Percentiles rank a stretch among this genome's conserved stretches.
phyloP scores from a whole-genome alignment of 345 rosid species.

The Pistacia integerrima region DNA sequence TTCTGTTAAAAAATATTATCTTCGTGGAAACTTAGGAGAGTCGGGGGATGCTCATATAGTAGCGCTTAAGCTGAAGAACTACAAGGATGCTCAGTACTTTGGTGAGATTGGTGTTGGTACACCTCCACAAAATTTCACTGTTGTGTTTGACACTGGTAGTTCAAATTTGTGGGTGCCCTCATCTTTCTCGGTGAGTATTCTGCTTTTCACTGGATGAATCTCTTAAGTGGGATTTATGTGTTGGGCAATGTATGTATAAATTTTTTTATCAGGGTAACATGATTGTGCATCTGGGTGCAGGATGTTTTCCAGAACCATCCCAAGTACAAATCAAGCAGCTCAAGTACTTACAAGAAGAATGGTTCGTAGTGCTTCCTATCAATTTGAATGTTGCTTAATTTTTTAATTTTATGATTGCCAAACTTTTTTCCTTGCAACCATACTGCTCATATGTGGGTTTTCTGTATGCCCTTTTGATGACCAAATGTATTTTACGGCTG shows the following conservation, averaged over 20 bases:
- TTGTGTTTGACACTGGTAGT: constrained; percentile 95
- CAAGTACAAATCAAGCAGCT: constrained; percentile 67
- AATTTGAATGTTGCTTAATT: neutral
- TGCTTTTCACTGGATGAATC: neutral
- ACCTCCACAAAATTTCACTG: constrained; percentile 87
- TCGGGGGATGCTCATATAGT: constrained; percentile 68
- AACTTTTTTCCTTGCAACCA: neutral
- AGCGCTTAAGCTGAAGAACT: constrained; percentile 52
- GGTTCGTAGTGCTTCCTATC: constrained; percentile 42
- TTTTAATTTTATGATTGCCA: neutral
- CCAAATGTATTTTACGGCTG: neutral
- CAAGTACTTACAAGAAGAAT: constrained; percentile 71
- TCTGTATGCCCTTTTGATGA: neutral
- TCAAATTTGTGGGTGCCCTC: constrained; percentile 98
- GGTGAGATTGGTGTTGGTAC: constrained; percentile 90
- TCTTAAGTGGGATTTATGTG: neutral
- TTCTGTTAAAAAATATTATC: constrained; percentile 43
- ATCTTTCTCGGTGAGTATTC: constrained; percentile 67
- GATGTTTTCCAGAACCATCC: constrained; percentile 71
- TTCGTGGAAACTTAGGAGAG: constrained; percentile 41
- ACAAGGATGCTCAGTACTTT: constrained; percentile 92
- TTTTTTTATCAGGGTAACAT: neutral
- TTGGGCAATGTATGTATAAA: neutral
- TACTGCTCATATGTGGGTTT: neutral
- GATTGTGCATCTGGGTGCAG: constrained; percentile 34